Evolutionary conservation across 352 stramenopile species (phyloP).

Genomic region (Pythium apleroticum): DNA sequence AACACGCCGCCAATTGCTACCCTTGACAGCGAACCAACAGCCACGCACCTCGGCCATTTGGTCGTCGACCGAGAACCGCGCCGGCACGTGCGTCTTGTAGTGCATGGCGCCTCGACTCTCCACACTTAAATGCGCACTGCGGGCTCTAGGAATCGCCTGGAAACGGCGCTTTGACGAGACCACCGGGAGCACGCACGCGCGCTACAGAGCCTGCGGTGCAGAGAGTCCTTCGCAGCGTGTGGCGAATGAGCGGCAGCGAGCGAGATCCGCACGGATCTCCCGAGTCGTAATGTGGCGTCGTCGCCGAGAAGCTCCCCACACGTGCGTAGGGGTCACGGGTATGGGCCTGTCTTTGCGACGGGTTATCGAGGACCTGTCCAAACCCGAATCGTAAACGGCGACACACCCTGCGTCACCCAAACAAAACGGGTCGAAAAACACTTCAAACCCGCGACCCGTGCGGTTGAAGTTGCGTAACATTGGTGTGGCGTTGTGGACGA

Average conservation of each 20-base stretch:
- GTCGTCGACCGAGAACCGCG: constrained; percentile 84
- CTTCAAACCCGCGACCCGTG: not conserved
- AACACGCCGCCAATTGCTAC: too few species aligned
- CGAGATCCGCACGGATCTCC: not conserved
- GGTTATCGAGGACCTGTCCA: constrained; percentile 7
- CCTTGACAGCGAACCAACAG: too few species aligned
- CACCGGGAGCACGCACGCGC: not conserved
- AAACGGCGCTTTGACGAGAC: not conserved
- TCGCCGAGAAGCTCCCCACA: constrained; percentile 16
- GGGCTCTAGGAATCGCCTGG: not conserved
- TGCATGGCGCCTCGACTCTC: constrained; percentile 42
- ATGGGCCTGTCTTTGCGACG: constrained; percentile 24
- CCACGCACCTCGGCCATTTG: constrained; percentile 80
- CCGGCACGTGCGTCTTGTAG: constrained; percentile 86
- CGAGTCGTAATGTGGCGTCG: not conserved
- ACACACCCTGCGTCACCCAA: constrained; percentile 16
- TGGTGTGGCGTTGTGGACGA: not conserved
- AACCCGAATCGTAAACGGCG: not conserved
- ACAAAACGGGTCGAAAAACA: not conserved
- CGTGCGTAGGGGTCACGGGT: constrained; percentile 17
- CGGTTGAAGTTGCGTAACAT: constrained; percentile 4
- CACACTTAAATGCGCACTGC: not conserved
- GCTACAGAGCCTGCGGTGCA: not conserved
- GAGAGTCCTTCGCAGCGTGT: not conserved
- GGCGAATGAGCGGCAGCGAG: not conserved